Percentiles rank a stretch among this genome's conserved stretches.
These are phyloP conservation scores for Warburgia ugandensis DNA, from an alignment of 164 flowering plant genomes.

Conservation along the genomic window DNA sequence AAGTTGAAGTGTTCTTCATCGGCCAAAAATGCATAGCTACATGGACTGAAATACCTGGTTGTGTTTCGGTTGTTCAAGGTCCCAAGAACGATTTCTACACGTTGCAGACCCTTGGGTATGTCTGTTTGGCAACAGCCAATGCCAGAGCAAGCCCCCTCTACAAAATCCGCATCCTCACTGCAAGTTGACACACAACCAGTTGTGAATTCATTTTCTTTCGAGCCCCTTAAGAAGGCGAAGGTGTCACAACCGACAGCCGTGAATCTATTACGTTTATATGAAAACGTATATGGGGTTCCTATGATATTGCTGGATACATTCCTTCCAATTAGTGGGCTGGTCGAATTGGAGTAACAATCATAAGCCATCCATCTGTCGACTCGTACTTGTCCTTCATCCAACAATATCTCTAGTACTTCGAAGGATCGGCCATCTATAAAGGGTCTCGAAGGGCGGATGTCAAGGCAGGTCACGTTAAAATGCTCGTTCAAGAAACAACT, in stretches of 20 bases:
- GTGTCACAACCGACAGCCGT: too few relatives aligned
- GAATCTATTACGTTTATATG: too few relatives aligned
- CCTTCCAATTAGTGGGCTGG: too few relatives aligned
- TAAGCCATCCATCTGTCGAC: neutral
- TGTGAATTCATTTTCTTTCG: too few relatives aligned
- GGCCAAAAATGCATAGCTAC: neutral
- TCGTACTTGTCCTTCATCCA: neutral
- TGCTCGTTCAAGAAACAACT: neutral
- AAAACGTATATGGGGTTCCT: too few relatives aligned
- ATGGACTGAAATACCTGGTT: neutral
- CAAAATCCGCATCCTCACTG: too few relatives aligned
- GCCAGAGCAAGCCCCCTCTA: neutral
- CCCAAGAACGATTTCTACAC: too few relatives aligned
- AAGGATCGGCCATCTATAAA: neutral
- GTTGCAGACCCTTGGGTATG: neutral
- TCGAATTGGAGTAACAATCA: conserved; percentile 1
- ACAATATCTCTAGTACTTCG: neutral
- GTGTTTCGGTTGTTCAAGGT: too few relatives aligned
- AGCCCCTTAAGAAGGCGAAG: too few relatives aligned
- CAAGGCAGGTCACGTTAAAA: neutral
- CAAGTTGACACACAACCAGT: too few relatives aligned
- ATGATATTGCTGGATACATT: too few relatives aligned
- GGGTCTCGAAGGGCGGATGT: neutral
- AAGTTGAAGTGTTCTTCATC: neutral
- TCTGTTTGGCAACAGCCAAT: neutral